Conservation (phyloP, 1,139 yeast genomes). For the Nakaseomyces bracarensis region DNA sequence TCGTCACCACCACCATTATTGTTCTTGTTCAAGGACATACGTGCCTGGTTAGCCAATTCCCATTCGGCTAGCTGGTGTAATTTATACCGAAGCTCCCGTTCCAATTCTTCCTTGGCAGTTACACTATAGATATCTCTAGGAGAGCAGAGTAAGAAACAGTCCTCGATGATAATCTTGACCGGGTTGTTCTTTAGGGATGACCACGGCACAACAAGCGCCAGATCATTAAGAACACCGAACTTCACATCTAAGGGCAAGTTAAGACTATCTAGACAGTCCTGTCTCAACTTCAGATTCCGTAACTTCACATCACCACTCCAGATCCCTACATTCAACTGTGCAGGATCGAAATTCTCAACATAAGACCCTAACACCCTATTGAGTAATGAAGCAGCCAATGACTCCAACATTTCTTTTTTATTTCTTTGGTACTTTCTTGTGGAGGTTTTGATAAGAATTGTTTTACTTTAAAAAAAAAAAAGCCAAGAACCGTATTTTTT, state of each 20-base stretch:
- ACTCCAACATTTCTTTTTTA: conserved; percentile 37
- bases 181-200: conserved; percentile 89
- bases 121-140: conserved; percentile 54
- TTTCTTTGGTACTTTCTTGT: not conserved
- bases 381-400: conserved; percentile 42
- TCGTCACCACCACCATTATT: conserved; percentile 47
- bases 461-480: too few species aligned
- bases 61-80: conserved; percentile 58
- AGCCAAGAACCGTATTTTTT: too few species aligned
- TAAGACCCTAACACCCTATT: conserved; percentile 47
- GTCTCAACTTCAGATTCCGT: conserved; percentile 62
- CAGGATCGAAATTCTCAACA: conserved; percentile 92
- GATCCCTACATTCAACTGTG: conserved; percentile 87
- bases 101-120: conserved; percentile 58
- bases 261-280: conserved; percentile 70
- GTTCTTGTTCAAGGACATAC: not conserved
- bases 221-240: conserved; percentile 84
- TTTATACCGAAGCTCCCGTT: conserved; percentile 59
- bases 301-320: conserved; percentile 97
- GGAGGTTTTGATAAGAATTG: too few species aligned
- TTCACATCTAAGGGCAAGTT: conserved; percentile 82
- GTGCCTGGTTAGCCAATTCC: conserved; percentile 47
- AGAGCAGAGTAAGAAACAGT: conserved; percentile 72
- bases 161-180: conserved; percentile 81
- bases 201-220: conserved; percentile 94